phyloP scores from a whole-genome alignment of 441 rosid species.

The Omphalea diandra region DNA sequence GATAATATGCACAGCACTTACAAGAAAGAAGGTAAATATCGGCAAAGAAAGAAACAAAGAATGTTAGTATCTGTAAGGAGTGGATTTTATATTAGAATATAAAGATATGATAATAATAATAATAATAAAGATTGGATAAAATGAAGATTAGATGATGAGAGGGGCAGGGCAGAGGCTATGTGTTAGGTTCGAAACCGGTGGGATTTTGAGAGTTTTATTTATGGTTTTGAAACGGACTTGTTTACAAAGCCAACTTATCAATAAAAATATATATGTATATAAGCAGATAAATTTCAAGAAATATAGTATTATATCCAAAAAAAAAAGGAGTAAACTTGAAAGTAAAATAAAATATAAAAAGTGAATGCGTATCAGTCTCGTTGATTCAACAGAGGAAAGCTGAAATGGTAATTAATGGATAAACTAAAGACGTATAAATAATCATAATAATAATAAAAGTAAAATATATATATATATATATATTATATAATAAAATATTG shows the following conservation, averaged over 20 bases:
- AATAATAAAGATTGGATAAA: neutral
- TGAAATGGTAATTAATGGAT: slow-evolving; percentile 30
- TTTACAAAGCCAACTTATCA: slow-evolving; percentile 11
- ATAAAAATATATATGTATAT: slow-evolving; percentile 17
- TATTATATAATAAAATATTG: too few species aligned
- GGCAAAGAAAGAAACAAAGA: slow-evolving; percentile 7
- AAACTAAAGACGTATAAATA: too few species aligned
- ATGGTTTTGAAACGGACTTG: slow-evolving; percentile 20
- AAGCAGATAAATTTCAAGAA: neutral
- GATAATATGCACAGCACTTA: slow-evolving; percentile 20
- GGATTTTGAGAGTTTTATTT: slow-evolving; percentile 26
- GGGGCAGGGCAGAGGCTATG: too few species aligned
- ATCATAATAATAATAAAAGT: slow-evolving; percentile 36
- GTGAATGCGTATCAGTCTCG: too few species aligned
- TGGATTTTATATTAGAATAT: too few species aligned
- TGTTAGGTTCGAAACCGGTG: slow-evolving; percentile 56
- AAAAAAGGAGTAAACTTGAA: too few species aligned
- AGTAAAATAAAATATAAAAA: too few species aligned
- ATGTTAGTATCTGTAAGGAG: neutral
- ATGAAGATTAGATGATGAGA: slow-evolving; percentile 7
- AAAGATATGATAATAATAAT: too few species aligned
- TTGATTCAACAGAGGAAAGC: slow-evolving; percentile 51
- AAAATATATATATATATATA: neutral
- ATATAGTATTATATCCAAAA: too few species aligned
- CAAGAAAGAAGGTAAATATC: neutral